These are phyloP conservation scores for Cercospora canescens DNA, from an alignment of 2,329 filamentous ascomycete species.

Conservation along the genomic window DNA sequence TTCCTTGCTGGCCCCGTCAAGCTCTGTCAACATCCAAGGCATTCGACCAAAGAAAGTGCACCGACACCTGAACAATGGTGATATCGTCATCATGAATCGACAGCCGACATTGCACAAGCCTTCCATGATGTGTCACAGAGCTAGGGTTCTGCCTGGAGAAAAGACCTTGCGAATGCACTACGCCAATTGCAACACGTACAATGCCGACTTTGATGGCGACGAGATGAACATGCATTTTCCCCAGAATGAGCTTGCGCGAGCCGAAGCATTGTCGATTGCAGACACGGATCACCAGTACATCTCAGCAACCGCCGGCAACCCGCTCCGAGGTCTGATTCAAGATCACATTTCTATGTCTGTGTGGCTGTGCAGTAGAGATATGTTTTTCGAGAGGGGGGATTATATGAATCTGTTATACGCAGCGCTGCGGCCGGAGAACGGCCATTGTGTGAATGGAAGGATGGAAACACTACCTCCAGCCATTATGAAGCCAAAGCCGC, in stretches of 20 bases:
- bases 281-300: conserved; percentile 98
- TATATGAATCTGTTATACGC: conserved; percentile 95
- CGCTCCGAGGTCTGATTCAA: conserved; percentile 92
- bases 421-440: conserved; percentile 84
- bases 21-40: conserved; percentile 65
- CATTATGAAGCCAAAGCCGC: conserved; percentile 73
- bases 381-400: conserved; percentile 81
- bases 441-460: conserved; percentile 79
- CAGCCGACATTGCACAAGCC: conserved; percentile 98
- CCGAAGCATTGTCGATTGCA: conserved; percentile 88
- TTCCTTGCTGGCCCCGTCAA: conserved; percentile 84
- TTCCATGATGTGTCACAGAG: conserved; percentile 97
- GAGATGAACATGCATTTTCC: conserved; percentile 99
- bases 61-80: conserved; percentile 91
- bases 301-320: conserved; percentile 89
- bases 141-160: conserved; percentile 86
- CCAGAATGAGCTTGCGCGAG: conserved; percentile 90
- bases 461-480: conserved; percentile 80
- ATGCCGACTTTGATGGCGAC: conserved; percentile 98
- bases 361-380: conserved; percentile 85
- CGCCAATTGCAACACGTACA: conserved; percentile 99
- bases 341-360: conserved; percentile 97
- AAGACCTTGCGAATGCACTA: conserved; percentile 99
- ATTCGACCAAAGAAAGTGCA: conserved; percentile 94
- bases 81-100: conserved; percentile 98